Base-by-base conservation (phyloP, 306 rosid species). In the Albizia julibrissin region DNA sequence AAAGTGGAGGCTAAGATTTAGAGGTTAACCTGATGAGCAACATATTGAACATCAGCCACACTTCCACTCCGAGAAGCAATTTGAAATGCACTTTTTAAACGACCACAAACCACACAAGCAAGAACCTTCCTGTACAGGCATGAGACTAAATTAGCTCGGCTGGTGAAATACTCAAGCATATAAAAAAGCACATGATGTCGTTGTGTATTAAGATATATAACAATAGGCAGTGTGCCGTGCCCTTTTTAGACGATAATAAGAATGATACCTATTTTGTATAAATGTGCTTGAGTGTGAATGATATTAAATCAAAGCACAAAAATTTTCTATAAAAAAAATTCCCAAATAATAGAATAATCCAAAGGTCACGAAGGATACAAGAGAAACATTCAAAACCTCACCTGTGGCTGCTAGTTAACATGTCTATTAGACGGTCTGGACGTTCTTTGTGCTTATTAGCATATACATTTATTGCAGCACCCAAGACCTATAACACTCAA, bases 81-180 rank as follows among this genome's bases (percentile, higher is more conserved):
- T 87, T 95, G 99, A 88, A 95, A 95, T 82, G 99, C 97, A 80
- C 99, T 95, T 91, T 95, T 95, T 14, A 95, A 90, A 79, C 99
- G 99, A 65, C 99, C 99, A 85, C 99, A 95, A 71, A 95, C 97
- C 78, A 95, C 99, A 86, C 99, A 95, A 75, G 99, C 99, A 90
- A 93, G 91, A 87, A 95, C 99, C 82, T 93, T 95, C 91, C 99
- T 95, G 99, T 84, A 84, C 10, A 62, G 40, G 86, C 83, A 49
- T 80, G 84, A 79, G 26, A 77, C 79, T 54, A 85, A 76, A 73
- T 40, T 47, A 82, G 27, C 64, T 24, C 21, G 62, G 83, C 64
- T 76, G 4, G 71, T 34, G 77, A 70, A 47, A 61, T 74, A 68
- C 43, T 40, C 43, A 27, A 18, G 76, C 37, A 50, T 61, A 16